These are phyloP conservation scores for Helichrysum umbraculigerum DNA, from an alignment of 129 eudicot genomes.

Conservation along the genomic window DNA sequence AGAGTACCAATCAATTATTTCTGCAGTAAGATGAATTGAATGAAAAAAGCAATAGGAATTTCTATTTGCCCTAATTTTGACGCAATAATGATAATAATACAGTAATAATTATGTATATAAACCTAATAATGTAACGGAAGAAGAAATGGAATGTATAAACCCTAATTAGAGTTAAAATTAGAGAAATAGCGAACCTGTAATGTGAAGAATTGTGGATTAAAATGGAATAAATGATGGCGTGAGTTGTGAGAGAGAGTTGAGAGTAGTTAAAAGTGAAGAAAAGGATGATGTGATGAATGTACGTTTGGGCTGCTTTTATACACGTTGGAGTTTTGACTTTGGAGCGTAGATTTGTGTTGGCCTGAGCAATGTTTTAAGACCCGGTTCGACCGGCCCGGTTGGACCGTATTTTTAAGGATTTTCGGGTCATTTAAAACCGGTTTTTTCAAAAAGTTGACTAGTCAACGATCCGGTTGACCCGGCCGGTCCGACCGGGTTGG, in stretches of 20 bases:
- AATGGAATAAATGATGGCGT: not conserved
- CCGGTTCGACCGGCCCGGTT: too few relatives aligned
- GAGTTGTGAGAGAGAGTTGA: slow-evolving; percentile 25
- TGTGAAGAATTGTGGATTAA: slow-evolving; percentile 7
- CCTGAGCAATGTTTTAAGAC: too few relatives aligned
- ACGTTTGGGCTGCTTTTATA: slow-evolving; percentile 30
- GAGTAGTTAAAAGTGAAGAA: slow-evolving; percentile 29
- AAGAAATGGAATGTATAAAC: slow-evolving; percentile 23
- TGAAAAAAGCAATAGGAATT: not conserved
- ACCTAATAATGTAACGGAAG: not conserved
- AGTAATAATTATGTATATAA: not conserved
- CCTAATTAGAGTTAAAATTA: slow-evolving; percentile 20
- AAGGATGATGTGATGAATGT: slow-evolving; percentile 7
- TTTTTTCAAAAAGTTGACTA: too few relatives aligned
- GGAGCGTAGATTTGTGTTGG: too few relatives aligned
- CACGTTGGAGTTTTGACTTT: too few relatives aligned
- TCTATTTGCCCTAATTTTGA: slow-evolving; percentile 6
- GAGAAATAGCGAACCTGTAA: slow-evolving; percentile 28
- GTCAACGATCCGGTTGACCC: too few relatives aligned
- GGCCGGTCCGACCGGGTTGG: too few relatives aligned
- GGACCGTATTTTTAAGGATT: too few relatives aligned
- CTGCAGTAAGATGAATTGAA: not conserved
- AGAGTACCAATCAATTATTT: not conserved
- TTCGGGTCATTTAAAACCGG: too few relatives aligned
- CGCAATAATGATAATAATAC: not conserved